Percentiles rank a stretch among this genome's conserved stretches.
These are phyloP conservation scores for Heterobasidion parviporum DNA, from an alignment of 1,284 basidiomycete species.

Conservation along the genomic window DNA sequence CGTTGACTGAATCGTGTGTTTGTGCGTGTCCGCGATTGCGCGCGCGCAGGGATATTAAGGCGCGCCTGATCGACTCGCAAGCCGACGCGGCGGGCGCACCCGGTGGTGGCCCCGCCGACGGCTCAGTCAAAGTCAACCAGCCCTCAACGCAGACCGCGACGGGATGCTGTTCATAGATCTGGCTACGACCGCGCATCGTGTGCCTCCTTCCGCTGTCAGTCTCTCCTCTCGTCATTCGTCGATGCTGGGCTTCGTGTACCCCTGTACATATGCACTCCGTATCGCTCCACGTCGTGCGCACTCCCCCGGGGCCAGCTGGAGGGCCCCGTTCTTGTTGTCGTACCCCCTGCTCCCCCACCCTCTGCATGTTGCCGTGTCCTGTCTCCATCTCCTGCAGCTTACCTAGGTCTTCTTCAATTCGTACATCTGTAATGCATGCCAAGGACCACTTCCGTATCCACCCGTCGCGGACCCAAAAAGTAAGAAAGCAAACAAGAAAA, in stretches of 20 bases:
- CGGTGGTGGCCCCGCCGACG: constrained; percentile 33
- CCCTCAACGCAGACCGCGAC: constrained; percentile 32
- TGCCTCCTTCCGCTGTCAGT: neutral
- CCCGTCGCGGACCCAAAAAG: too few relatives aligned
- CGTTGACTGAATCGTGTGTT: too few relatives aligned
- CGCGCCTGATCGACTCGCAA: constrained; percentile 92
- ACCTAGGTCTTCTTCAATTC: neutral
- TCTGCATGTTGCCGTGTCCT: neutral
- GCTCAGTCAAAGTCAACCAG: constrained; percentile 59
- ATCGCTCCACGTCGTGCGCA: too few relatives aligned
- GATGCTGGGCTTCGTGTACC: neutral
- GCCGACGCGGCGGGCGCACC: constrained; percentile 50
- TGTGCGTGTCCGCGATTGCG: neutral
- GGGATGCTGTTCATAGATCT: constrained; percentile 51
- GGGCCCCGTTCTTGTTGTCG: neutral
- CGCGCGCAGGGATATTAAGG: constrained; percentile 82
- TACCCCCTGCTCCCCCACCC: neutral
- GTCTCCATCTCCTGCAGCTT: neutral
- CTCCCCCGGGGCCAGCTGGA: too few relatives aligned
- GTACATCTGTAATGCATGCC: neutral
- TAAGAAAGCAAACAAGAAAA: neutral
- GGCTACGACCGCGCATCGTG: neutral
- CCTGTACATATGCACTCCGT: neutral
- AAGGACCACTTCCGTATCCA: neutral
- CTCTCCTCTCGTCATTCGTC: neutral